Evolutionary conservation across 139 green algal genomes (phyloP).

Genomic region (Auxenochlorella pyrenoidosa): DNA sequence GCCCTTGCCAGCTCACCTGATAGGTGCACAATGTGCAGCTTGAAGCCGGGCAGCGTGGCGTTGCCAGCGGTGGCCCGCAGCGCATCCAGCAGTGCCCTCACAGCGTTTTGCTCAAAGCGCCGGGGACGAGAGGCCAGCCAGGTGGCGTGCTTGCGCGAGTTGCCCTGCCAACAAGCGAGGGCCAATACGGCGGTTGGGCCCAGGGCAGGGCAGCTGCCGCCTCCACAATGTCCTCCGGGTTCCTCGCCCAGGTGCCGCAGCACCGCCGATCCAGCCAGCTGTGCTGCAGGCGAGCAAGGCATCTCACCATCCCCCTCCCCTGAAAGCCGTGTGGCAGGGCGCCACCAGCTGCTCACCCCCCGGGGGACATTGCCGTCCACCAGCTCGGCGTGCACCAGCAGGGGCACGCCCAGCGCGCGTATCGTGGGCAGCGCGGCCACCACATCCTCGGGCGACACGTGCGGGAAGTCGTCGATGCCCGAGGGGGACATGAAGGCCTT

Average conservation of each 20-base stretch:
- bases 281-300: neutral
- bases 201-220: neutral
- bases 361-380: slow-evolving; percentile 47
- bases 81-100: slow-evolving; percentile 69
- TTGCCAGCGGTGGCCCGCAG: slow-evolving; percentile 38
- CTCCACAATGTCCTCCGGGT: neutral
- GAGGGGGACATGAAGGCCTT: slow-evolving; percentile 94
- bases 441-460: slow-evolving; percentile 68
- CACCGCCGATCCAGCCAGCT: neutral
- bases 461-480: slow-evolving; percentile 91
- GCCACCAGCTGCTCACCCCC: slow-evolving; percentile 28
- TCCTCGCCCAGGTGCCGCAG: neutral
- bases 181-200: neutral
- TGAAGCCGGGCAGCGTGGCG: slow-evolving; percentile 18
- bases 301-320: neutral
- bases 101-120: slow-evolving; percentile 77
- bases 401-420: slow-evolving; percentile 67
- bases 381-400: slow-evolving; percentile 86
- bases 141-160: slow-evolving; percentile 74
- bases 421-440: slow-evolving; percentile 76
- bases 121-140: slow-evolving; percentile 79
- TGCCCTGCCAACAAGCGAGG: slow-evolving; percentile 33
- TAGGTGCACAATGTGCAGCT: slow-evolving; percentile 39
- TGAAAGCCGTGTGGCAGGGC: neutral
- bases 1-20: neutral